A percentile compares a stretch with the other conserved stretches of the same genome.
Conservation (phyloP, 78 protist species). For the Polysphondylium violaceum region DNA sequence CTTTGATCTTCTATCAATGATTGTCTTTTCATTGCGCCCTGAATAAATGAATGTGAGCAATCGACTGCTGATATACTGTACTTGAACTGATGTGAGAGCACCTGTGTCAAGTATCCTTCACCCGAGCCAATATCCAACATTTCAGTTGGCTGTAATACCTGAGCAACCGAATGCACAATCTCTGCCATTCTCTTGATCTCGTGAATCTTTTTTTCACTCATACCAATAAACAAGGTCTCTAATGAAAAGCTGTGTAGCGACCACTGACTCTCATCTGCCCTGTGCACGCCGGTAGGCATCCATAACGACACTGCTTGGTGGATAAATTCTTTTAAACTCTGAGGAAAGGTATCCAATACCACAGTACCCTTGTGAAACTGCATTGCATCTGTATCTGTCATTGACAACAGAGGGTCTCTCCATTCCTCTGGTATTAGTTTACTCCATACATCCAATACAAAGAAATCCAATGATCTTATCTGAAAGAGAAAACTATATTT, state of each 20-base stretch:
- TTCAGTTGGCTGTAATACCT: neutral
- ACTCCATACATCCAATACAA: neutral
- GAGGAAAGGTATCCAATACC: neutral
- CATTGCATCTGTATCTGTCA: slow-evolving; percentile 12
- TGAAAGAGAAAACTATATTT: slow-evolving; percentile 30
- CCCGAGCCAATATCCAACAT: slow-evolving; percentile 62
- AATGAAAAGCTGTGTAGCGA: neutral
- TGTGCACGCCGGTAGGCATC: slow-evolving; percentile 28
- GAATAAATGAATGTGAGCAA: slow-evolving; percentile 49
- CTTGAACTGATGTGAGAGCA: slow-evolving; percentile 48
- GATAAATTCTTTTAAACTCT: slow-evolving; percentile 25
- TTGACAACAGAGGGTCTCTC: slow-evolving; percentile 4
- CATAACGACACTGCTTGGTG: neutral
- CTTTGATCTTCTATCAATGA: slow-evolving; percentile 33
- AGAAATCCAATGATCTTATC: slow-evolving; percentile 58
- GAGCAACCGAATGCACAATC: neutral
- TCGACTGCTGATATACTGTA: slow-evolving; percentile 40
- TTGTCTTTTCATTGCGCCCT: slow-evolving; percentile 50
- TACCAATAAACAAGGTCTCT: slow-evolving; percentile 15
- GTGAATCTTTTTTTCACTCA: slow-evolving; percentile 52
- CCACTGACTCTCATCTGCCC: slow-evolving; percentile 18
- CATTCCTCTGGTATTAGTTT: slow-evolving; percentile 42
- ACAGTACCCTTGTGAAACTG: slow-evolving; percentile 1
- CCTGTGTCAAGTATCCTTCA: slow-evolving; percentile 57
- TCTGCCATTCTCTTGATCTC: slow-evolving; percentile 54